Conservation (phyloP, 352 stramenopile genomes). For the Poterioochromonas sp. region DNA sequence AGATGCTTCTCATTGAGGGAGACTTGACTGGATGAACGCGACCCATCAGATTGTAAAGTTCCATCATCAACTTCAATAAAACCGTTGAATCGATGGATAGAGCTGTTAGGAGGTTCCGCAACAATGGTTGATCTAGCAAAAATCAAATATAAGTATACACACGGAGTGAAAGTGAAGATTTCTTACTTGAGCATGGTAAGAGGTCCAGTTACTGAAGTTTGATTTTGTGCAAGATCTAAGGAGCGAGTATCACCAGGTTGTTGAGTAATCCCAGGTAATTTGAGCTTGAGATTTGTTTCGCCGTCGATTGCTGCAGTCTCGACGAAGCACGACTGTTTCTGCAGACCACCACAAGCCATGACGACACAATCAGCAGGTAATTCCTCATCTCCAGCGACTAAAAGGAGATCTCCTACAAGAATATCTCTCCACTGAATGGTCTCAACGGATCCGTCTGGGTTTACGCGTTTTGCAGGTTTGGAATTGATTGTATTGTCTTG, state of each 20-base stretch:
- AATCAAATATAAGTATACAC: not conserved
- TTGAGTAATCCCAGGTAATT: constrained; percentile 19
- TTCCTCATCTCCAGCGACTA: constrained; percentile 59
- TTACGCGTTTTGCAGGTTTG: not conserved
- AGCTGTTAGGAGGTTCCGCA: constrained; percentile 50
- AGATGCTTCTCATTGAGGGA: constrained; percentile 62
- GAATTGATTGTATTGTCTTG: constrained; percentile 43
- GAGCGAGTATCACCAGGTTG: not conserved
- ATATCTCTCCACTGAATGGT: constrained; percentile 37
- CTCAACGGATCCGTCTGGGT: not conserved
- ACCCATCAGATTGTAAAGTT: constrained; percentile 48
- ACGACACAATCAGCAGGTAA: constrained; percentile 81
- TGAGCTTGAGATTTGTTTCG: constrained; percentile 81
- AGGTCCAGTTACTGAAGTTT: not conserved
- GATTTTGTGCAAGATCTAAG: constrained; percentile 44
- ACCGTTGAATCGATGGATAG: constrained; percentile 77
- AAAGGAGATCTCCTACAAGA: constrained; percentile 42
- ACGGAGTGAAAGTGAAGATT: not conserved
- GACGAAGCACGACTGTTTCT: constrained; percentile 64
- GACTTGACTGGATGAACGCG: constrained; percentile 50
- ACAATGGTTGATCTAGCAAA: not conserved
- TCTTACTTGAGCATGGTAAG: not conserved
- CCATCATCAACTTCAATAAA: constrained; percentile 53
- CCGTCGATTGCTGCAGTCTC: constrained; percentile 84
- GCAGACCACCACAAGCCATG: constrained; percentile 59